A percentile compares a stretch with the other conserved stretches of the same genome.
phyloP scores from a whole-genome alignment of 345 rosid species.

The Citropsis articulata region DNA sequence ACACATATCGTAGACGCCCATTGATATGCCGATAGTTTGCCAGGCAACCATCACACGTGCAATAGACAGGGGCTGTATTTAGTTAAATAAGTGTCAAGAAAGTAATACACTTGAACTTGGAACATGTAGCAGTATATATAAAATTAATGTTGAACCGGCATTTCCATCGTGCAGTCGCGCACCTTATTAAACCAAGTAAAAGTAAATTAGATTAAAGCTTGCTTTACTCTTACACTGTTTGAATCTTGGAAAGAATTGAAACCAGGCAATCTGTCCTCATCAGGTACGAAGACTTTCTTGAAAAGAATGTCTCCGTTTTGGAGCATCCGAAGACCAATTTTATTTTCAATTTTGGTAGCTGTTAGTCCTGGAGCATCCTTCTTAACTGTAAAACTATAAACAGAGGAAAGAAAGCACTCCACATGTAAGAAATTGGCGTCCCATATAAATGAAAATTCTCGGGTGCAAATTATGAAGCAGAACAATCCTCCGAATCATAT shows the following conservation, averaged over 20 bases:
- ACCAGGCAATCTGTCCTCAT: constrained; percentile 82
- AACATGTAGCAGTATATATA: no score
- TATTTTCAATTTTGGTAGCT: constrained; percentile 76
- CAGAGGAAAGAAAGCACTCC: neutral
- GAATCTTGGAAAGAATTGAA: constrained; percentile 89
- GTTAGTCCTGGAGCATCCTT: constrained; percentile 88
- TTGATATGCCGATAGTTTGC: constrained; percentile 90
- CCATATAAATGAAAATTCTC: no score
- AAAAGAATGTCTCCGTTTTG: constrained; percentile 92
- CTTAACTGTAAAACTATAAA: constrained; percentile 72
- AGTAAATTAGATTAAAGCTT: neutral
- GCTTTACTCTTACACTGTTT: constrained; percentile 43
- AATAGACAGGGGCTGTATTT: constrained; percentile 69
- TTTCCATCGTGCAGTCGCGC: no score
- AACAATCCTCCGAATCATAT: neutral
- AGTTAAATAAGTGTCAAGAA: neutral
- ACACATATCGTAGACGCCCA: constrained; percentile 95
- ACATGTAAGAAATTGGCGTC: no score
- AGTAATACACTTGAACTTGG: no score
- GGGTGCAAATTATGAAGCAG: no score
- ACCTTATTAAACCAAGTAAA: neutral
- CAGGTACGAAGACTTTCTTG: constrained; percentile 76
- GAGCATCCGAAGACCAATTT: constrained; percentile 87
- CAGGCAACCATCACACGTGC: constrained; percentile 95
- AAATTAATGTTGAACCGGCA: no score